Evolutionary conservation across 208 protist species (phyloP).

Genomic region (Hexamita inflata): DNA sequence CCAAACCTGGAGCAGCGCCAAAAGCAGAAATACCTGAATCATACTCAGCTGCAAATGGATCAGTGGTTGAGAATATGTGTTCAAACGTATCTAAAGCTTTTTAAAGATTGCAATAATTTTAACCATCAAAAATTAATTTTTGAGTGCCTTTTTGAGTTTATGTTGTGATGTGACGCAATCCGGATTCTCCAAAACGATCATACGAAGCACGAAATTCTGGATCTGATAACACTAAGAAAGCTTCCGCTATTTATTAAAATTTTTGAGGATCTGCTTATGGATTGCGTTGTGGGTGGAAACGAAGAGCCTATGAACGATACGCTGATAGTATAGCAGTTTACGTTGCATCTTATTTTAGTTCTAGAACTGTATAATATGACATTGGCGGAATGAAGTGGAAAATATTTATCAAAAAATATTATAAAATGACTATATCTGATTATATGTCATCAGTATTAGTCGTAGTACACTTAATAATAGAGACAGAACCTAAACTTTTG

Average conservation of each 20-base stretch:
- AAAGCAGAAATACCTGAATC: slow-evolving; percentile 10
- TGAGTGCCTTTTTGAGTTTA: neutral
- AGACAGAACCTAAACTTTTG: too few relatives aligned
- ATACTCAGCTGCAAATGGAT: slow-evolving; percentile 19
- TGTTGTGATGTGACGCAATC: neutral
- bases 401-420: too few relatives aligned
- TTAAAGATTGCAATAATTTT: neutral
- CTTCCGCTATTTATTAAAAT: slow-evolving; percentile 24
- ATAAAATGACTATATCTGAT: too few relatives aligned
- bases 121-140: neutral
- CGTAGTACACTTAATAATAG: too few relatives aligned
- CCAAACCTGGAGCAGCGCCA: slow-evolving; percentile 1
- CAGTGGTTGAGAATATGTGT: neutral
- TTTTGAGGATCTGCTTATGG: too few relatives aligned
- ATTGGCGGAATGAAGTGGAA: too few relatives aligned
- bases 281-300: too few relatives aligned
- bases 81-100: slow-evolving; percentile 3
- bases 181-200: slow-evolving; percentile 17
- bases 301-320: too few relatives aligned
- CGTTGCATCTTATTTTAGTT: too few relatives aligned
- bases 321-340: too few relatives aligned
- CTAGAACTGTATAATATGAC: too few relatives aligned
- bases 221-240: slow-evolving; percentile 17
- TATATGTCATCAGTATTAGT: too few relatives aligned
- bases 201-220: neutral